phyloP scores from a whole-genome alignment of 2,329 filamentous ascomycete species.

The Neonectria sp. region DNA sequence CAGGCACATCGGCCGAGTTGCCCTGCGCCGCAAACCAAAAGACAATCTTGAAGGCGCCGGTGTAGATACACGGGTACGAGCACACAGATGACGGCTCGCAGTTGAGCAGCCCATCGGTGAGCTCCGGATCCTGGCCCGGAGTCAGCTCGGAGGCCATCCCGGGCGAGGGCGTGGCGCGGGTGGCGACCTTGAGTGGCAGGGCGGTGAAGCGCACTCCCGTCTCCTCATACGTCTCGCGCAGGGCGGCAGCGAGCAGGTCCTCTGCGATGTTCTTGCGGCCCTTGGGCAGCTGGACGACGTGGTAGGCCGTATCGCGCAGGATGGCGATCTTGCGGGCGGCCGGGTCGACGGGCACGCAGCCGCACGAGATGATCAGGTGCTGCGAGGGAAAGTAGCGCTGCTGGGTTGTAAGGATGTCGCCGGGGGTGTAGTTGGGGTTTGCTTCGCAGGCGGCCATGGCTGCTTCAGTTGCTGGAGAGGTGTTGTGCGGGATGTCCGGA shows the following conservation, averaged over 20 bases:
- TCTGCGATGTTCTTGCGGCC: conserved; percentile 65
- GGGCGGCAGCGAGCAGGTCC: conserved; percentile 57
- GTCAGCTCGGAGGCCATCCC: conserved; percentile 13
- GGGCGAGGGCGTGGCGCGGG: conserved; percentile 57
- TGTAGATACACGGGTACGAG: conserved; percentile 54
- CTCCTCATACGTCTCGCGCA: conserved; percentile 65
- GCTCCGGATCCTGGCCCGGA: conserved; percentile 26
- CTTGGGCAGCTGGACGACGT: conserved; percentile 64
- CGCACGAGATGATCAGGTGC: conserved; percentile 62
- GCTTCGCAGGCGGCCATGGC: conserved; percentile 20
- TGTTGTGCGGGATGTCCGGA: not conserved
- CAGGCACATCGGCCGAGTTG: conserved; percentile 45
- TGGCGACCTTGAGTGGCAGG: conserved; percentile 58
- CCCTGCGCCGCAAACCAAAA: conserved; percentile 58
- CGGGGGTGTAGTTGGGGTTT: conserved; percentile 13
- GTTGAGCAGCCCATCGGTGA: conserved; percentile 51
- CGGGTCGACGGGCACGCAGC: conserved; percentile 61
- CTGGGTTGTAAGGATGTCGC: conserved; percentile 3
- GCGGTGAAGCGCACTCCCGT: conserved; percentile 59
- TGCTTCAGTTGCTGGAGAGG: not conserved
- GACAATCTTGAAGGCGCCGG: conserved; percentile 55
- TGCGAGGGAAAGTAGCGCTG: conserved; percentile 57
- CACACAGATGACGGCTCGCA: conserved; percentile 56
- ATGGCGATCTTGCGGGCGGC: conserved; percentile 56
- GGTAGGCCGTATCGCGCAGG: conserved; percentile 59